A percentile compares a stretch with the other conserved stretches of the same genome.
These are phyloP conservation scores for Sugiyamaella castrensis DNA, from an alignment of 1,139 yeast genomes.

Conservation along the genomic window DNA sequence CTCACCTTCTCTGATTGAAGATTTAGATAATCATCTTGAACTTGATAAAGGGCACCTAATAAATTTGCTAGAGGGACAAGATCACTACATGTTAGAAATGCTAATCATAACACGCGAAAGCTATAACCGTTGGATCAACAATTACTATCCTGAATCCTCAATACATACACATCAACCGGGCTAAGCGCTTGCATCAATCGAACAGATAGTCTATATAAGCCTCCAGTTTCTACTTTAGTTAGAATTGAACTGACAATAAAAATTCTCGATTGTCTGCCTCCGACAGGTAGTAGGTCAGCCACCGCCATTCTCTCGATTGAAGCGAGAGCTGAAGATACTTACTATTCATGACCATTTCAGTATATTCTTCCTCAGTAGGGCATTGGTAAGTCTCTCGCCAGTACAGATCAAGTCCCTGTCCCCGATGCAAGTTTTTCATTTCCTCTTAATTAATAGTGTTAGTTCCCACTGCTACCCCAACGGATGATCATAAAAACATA, in stretches of 20 bases:
- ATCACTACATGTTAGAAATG: slow-evolving; percentile 15
- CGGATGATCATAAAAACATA: slow-evolving; percentile 15
- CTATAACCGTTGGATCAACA: too few relatives aligned
- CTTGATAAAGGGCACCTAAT: slow-evolving; percentile 79
- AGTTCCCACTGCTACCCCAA: slow-evolving; percentile 36
- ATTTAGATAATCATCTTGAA: slow-evolving; percentile 77
- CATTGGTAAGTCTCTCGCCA: slow-evolving; percentile 72
- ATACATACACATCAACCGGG: slow-evolving; percentile 22
- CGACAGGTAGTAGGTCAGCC: too few relatives aligned
- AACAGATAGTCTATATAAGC: slow-evolving; percentile 72
- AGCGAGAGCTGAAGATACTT: too few relatives aligned
- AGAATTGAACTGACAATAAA: not conserved
- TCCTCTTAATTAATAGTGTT: slow-evolving; percentile 56
- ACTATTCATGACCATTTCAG: slow-evolving; percentile 75
- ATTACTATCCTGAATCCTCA: not conserved
- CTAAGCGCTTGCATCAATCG: slow-evolving; percentile 51
- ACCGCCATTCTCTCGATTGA: too few relatives aligned
- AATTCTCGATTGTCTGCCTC: too few relatives aligned
- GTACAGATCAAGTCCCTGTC: slow-evolving; percentile 83
- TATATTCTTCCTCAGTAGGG: slow-evolving; percentile 68
- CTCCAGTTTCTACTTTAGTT: slow-evolving; percentile 62
- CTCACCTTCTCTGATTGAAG: slow-evolving; percentile 43
- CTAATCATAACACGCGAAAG: not conserved
- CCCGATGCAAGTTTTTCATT: slow-evolving; percentile 74
- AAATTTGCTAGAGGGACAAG: slow-evolving; percentile 65